Evolutionary conservation across 1,139 yeast genomes (phyloP).

Genomic region (Zygoascus sp.): DNA sequence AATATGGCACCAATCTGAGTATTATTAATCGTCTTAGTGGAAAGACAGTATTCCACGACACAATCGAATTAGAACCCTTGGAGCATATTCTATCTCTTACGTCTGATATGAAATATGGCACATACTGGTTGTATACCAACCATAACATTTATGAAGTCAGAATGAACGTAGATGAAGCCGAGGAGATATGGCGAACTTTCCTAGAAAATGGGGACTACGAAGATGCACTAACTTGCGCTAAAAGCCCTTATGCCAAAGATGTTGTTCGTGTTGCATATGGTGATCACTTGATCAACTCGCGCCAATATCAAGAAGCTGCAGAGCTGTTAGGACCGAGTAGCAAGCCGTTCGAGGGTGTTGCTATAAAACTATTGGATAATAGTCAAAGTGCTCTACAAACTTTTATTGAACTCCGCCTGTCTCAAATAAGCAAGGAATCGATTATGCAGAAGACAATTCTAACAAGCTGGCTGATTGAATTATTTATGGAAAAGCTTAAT

Average conservation of each 20-base stretch:
- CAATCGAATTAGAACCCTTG: slow-evolving; percentile 33
- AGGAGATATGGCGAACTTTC: slow-evolving; percentile 72
- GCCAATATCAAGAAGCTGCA: slow-evolving; percentile 52
- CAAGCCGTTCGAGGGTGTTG: slow-evolving; percentile 67
- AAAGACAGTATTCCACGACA: slow-evolving; percentile 41
- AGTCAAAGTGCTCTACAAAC: slow-evolving; percentile 47
- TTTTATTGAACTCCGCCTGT: slow-evolving; percentile 55
- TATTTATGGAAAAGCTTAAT: slow-evolving; percentile 50
- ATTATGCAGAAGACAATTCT: slow-evolving; percentile 56
- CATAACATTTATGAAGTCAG: slow-evolving; percentile 56
- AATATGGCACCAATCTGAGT: slow-evolving; percentile 42
- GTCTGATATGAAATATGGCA: slow-evolving; percentile 51
- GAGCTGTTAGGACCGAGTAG: slow-evolving; percentile 56
- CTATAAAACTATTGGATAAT: slow-evolving; percentile 55
- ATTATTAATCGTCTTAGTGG: slow-evolving; percentile 51
- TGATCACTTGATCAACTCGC: slow-evolving; percentile 42
- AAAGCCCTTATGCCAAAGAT: slow-evolving; percentile 46
- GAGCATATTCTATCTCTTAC: slow-evolving; percentile 53
- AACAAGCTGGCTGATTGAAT: slow-evolving; percentile 81
- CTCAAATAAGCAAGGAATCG: slow-evolving; percentile 37
- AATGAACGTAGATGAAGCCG: slow-evolving; percentile 61
- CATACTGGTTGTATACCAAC: slow-evolving; percentile 59
- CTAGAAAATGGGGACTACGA: slow-evolving; percentile 59
- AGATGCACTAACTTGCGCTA: slow-evolving; percentile 54
- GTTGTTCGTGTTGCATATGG: slow-evolving; percentile 63